Evolutionary conservation across 2,329 filamentous ascomycete genomes (phyloP).

Genomic region (Aspergillus hortae): DNA sequence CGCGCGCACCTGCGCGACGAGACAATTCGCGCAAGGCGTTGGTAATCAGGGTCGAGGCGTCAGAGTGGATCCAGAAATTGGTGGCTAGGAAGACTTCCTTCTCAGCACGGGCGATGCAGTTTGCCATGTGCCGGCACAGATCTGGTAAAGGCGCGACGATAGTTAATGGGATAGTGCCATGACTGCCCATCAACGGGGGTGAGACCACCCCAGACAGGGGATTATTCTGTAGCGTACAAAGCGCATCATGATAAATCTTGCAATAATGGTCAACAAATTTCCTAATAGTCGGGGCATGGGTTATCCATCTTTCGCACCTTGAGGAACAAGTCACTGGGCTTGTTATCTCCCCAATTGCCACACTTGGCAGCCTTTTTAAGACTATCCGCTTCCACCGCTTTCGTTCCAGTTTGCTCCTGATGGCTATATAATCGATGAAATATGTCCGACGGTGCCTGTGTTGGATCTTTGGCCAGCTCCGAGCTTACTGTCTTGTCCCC

Average conservation of each 20-base stretch:
- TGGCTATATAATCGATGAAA: slow-evolving; percentile 55
- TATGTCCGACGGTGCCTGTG: slow-evolving; percentile 51
- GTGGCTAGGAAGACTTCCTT: slow-evolving; percentile 71
- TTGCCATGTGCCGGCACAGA: slow-evolving; percentile 70
- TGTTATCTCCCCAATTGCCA: slow-evolving; percentile 63
- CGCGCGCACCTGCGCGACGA: slow-evolving; percentile 56
- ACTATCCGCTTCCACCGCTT: slow-evolving; percentile 26
- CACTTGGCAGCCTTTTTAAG: slow-evolving; percentile 56
- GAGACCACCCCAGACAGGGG: slow-evolving; percentile 50
- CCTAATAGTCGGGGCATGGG: slow-evolving; percentile 9
- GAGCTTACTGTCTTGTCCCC: slow-evolving; percentile 56
- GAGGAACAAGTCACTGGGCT: slow-evolving; percentile 66
- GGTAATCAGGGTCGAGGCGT: slow-evolving; percentile 64
- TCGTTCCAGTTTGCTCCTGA: slow-evolving; percentile 20
- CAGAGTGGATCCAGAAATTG: slow-evolving; percentile 70
- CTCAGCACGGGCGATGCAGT: slow-evolving; percentile 69
- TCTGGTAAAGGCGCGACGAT: slow-evolving; percentile 68
- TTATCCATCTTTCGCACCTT: slow-evolving; percentile 35
- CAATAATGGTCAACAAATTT: neutral
- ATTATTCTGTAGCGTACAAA: slow-evolving; percentile 41
- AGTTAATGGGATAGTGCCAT: slow-evolving; percentile 64
- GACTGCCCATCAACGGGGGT: slow-evolving; percentile 58
- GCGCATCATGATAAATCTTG: slow-evolving; percentile 62
- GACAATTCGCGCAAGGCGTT: slow-evolving; percentile 69
- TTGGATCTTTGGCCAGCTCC: slow-evolving; percentile 52